Evolutionary conservation across 352 stramenopile species (phyloP).

Genomic region (Phytopythium sindhum): DNA sequence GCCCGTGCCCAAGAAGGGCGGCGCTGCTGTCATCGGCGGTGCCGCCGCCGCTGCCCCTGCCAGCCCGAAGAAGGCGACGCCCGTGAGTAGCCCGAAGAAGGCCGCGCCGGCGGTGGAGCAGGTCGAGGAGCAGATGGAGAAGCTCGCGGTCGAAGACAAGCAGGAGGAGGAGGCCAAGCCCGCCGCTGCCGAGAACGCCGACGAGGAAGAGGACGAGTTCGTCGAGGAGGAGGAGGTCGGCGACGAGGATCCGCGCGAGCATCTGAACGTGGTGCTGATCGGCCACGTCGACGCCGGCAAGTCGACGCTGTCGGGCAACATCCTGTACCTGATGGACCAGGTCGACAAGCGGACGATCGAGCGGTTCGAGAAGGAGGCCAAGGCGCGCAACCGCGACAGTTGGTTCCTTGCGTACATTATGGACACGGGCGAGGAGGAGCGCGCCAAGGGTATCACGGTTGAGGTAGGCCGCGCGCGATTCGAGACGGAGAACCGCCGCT

Average conservation of each 20-base stretch:
- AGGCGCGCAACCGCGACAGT: conserved; percentile 81
- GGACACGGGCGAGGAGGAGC: conserved; percentile 99
- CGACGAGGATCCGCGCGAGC: conserved; percentile 94
- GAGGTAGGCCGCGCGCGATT: conserved; percentile 95
- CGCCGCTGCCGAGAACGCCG: not conserved
- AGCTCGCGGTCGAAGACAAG: conserved; percentile 13
- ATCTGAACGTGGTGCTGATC: conserved; percentile 99
- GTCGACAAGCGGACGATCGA: conserved; percentile 99
- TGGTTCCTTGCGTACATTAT: conserved; percentile 99
- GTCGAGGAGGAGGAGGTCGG: conserved; percentile 63
- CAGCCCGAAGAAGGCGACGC: conserved; percentile 13
- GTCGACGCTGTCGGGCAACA: conserved; percentile 97
- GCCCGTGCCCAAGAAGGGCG: conserved; percentile 71
- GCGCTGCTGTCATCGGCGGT: conserved; percentile 28
- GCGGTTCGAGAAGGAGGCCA: conserved; percentile 97
- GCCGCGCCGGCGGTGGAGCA: conserved; percentile 18
- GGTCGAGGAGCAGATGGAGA: conserved; percentile 19
- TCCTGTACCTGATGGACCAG: conserved; percentile 98
- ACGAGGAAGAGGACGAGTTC: conserved; percentile 56
- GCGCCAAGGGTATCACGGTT: conserved; percentile 91
- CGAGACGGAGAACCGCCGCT: conserved; percentile 93
- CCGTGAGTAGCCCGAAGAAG: conserved; percentile 16
- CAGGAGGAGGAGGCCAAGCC: conserved; percentile 10
- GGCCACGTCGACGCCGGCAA: conserved; percentile 99
- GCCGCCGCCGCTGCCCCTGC: conserved; percentile 14